A percentile compares a stretch with the other conserved stretches of the same genome.
phyloP scores from a whole-genome alignment of 257 asterid species.

The Lycium barbarum region DNA sequence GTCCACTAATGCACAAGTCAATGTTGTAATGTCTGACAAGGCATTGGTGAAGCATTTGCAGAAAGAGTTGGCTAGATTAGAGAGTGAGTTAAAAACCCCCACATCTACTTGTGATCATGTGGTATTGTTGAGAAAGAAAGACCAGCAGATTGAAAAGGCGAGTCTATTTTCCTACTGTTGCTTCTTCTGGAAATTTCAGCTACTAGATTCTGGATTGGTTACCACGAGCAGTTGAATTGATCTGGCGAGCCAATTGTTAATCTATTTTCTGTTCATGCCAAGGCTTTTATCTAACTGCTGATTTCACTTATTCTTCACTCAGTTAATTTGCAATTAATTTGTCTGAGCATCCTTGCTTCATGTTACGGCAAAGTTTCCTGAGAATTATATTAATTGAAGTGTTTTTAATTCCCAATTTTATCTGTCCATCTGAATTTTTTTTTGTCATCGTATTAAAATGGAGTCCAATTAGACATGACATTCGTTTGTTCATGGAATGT shows the following conservation, averaged over 20 bases:
- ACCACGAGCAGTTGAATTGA: conserved; percentile 2
- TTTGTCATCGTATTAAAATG: neutral
- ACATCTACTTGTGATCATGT: conserved; percentile 75
- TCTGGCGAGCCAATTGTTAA: neutral
- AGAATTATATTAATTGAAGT: neutral
- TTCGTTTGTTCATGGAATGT: conserved; percentile 1
- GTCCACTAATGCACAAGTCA: conserved; percentile 95
- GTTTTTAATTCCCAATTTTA: neutral
- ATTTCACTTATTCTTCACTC: neutral
- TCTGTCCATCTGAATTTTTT: neutral
- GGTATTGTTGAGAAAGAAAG: conserved; percentile 81
- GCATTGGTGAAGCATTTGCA: conserved; percentile 99
- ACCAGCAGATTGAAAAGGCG: conserved; percentile 88
- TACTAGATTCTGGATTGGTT: neutral
- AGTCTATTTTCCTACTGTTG: conserved; percentile 27
- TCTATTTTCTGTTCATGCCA: neutral
- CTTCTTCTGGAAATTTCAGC: conserved; percentile 9
- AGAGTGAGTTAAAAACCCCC: conserved; percentile 84
- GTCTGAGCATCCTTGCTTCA: neutral
- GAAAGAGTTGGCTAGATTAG: conserved; percentile 95
- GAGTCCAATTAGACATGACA: neutral
- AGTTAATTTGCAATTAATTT: neutral
- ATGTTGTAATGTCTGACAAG: conserved; percentile 99
- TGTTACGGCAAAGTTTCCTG: neutral
- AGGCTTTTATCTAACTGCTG: conserved; percentile 21